Evolutionary conservation across 257 asterid genomes (phyloP), one percentile per base, ranked within the genome.

Genomic region (Gentiana dahurica): DNA sequence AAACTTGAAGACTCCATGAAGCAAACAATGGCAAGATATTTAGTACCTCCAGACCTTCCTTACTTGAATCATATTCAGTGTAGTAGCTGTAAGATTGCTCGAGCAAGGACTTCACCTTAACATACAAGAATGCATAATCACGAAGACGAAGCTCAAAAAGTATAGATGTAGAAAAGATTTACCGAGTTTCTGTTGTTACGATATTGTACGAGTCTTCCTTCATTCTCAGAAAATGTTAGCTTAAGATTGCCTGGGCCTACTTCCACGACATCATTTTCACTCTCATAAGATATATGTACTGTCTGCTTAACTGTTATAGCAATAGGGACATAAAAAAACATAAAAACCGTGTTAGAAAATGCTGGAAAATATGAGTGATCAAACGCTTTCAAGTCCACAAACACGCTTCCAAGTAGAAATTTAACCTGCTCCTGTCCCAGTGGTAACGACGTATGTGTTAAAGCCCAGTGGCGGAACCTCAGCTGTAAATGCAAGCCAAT

Each of bases 71-170:
- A 59, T 79, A 67, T 70, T 90, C 95, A 58, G 73, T 68, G 66
- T 87, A 90, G 53, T 86, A 90, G 66, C 71, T 80, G 73, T 81
- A 90, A 36, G 95, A 84, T 70, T 90, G 96, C 75, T 79, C 93
- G 46, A 90, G 38, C 49, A 94, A 60, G 52, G 80, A 60, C 59
- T 75, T 80, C 63, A 84, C 83, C 97, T 90, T 68, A 74, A 68
- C 47, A 24, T 34, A 49, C 45, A 12, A 32, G 52, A 12, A 12
- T 10, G 6, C 44, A 52, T 45, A 43, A 47, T n/a, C 6, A 44
- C 3, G 1, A 58, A 58, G 4, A 3, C 6, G 35, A 34, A 35
- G 36, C 2, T 34, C 34, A 9, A 13, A 36, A 6, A 33, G 13
- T 7, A 60, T 3, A 8, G 2, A 33, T 11, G 38, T 3, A 61